Percentiles rank a stretch among this genome's conserved stretches.
Evolutionary conservation across 2,329 filamentous ascomycete genomes (phyloP).

Genomic region (Emericellopsis atlantica): DNA sequence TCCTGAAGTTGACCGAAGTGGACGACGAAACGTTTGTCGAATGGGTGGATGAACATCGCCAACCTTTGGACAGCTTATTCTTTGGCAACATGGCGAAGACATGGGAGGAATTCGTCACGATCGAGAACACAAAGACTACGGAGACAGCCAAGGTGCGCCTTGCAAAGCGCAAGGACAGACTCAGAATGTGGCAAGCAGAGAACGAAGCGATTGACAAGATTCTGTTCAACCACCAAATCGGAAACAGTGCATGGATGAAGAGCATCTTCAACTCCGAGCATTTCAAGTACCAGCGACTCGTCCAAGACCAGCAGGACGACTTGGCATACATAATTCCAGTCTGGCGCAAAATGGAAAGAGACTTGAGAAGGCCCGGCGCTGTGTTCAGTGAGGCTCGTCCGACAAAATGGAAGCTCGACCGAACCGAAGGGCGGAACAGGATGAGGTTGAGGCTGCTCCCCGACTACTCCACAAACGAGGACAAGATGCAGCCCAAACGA

Average conservation of each 20-base stretch:
- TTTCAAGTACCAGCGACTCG: slow-evolving; percentile 74
- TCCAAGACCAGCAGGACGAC: slow-evolving; percentile 92
- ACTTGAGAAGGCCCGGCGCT: slow-evolving; percentile 67
- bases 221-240: slow-evolving; percentile 70
- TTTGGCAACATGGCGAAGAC: slow-evolving; percentile 65
- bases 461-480: slow-evolving; percentile 54
- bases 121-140: slow-evolving; percentile 70
- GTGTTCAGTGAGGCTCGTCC: slow-evolving; percentile 54
- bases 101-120: slow-evolving; percentile 79
- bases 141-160: slow-evolving; percentile 62
- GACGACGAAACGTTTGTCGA: slow-evolving; percentile 72
- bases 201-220: slow-evolving; percentile 56
- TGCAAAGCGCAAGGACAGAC: slow-evolving; percentile 64
- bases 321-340: slow-evolving; percentile 62
- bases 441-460: slow-evolving; percentile 84
- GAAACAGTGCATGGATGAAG: slow-evolving; percentile 83
- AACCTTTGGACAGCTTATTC: slow-evolving; percentile 71
- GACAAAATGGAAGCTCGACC: slow-evolving; percentile 82
- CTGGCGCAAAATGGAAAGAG: slow-evolving; percentile 67
- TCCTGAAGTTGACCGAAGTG: slow-evolving; percentile 72
- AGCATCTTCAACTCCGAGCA: slow-evolving; percentile 91
- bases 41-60: slow-evolving; percentile 77
- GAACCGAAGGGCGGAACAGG: slow-evolving; percentile 88
- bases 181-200: slow-evolving; percentile 69
- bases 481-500: slow-evolving; percentile 76